These are phyloP conservation scores for Endothia cerciana DNA, from an alignment of 2,329 filamentous ascomycete species.

Conservation along the genomic window DNA sequence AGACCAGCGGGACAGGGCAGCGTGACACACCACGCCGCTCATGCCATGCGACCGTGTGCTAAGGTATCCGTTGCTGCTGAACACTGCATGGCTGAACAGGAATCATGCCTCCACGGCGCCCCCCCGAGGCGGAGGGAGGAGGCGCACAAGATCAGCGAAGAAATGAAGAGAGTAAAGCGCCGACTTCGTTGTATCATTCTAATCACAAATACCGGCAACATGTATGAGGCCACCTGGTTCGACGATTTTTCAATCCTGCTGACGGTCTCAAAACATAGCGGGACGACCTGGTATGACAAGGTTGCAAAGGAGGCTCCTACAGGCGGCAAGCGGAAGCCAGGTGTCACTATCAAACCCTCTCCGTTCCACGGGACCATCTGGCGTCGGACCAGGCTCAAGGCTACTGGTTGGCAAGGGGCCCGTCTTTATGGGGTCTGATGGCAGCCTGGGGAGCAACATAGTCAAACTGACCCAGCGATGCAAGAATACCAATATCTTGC, in stretches of 20 bases:
- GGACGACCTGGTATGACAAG: not conserved
- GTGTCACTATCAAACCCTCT: not conserved
- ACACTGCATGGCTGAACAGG: not conserved
- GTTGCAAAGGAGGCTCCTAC: not conserved
- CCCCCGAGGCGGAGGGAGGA: too few species aligned
- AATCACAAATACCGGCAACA: not conserved
- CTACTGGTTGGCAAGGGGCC: not conserved
- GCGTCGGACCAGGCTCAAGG: not conserved
- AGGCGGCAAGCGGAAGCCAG: not conserved
- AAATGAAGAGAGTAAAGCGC: not conserved
- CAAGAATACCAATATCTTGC: constrained; percentile 49
- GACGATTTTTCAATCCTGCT: not conserved
- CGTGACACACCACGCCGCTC: constrained; percentile 10
- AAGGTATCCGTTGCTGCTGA: constrained; percentile 3
- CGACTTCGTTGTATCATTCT: not conserved
- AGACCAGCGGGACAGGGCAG: constrained; percentile 17
- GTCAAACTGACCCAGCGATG: constrained; percentile 54
- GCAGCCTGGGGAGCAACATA: constrained; percentile 47
- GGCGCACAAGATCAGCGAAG: too few species aligned
- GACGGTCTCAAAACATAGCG: not conserved
- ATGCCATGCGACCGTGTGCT: not conserved
- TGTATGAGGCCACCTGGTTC: not conserved
- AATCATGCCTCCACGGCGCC: not conserved
- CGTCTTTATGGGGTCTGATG: constrained; percentile 19
- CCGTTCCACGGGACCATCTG: not conserved